These are phyloP conservation scores for Cucumis cinereus DNA, from an alignment of 306 rosid genomes.

Conservation along the genomic window DNA sequence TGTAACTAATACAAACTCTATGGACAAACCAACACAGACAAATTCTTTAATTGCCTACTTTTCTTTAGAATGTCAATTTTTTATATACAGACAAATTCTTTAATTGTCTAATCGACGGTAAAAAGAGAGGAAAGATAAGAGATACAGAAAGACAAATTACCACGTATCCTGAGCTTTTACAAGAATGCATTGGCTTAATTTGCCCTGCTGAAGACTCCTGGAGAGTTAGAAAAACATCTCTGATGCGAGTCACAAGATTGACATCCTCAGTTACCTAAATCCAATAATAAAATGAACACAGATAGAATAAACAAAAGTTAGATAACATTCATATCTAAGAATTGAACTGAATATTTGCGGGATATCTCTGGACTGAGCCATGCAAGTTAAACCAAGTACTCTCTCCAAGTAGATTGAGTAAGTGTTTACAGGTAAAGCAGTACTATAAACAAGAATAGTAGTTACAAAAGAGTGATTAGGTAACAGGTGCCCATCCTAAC, in stretches of 20 bases:
- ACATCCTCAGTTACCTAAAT: constrained; percentile 71
- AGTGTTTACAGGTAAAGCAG: neutral
- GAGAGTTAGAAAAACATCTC: constrained; percentile 45
- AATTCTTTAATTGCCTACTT: neutral
- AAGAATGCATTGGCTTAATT: constrained; percentile 25
- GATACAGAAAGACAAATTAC: constrained; percentile 34
- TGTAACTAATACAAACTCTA: neutral
- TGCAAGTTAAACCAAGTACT: neutral
- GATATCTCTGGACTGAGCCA: neutral
- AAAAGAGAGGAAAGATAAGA: constrained; percentile 1
- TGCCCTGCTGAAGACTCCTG: constrained; percentile 35
- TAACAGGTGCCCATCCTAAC: neutral
- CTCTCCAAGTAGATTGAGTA: neutral
- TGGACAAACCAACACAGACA: neutral
- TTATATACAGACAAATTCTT: neutral
- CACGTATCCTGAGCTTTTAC: constrained; percentile 34
- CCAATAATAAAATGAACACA: constrained; percentile 6
- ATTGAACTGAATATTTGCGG: neutral
- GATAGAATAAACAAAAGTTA: neutral
- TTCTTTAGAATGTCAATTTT: no score
- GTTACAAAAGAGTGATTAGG: neutral
- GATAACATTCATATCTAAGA: neutral
- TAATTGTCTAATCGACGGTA: neutral
- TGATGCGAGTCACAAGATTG: constrained; percentile 42
- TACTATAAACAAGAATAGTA: neutral